Conservation (phyloP, 1,139 yeast genomes). For the Yamadazyma atlantica region DNA sequence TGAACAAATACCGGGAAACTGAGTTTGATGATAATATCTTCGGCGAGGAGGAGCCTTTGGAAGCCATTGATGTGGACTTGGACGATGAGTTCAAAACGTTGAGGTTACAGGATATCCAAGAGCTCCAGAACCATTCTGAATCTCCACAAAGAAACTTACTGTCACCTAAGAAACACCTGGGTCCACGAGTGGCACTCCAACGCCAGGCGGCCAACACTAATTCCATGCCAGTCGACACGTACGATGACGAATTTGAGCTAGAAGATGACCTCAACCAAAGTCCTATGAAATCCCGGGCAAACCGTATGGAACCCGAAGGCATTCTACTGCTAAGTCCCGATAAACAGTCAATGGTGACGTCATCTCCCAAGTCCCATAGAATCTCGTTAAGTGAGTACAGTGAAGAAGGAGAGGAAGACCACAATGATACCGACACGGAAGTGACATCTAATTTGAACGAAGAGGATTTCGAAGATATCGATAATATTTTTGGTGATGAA, state of each 20-base stretch:
- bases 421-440: slow-evolving; percentile 32
- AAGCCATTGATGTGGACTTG: slow-evolving; percentile 8
- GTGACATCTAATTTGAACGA: slow-evolving; percentile 41
- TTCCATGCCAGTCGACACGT: slow-evolving; percentile 7
- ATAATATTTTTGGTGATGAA: slow-evolving; percentile 39
- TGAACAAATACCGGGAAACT: not conserved
- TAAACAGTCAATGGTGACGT: slow-evolving; percentile 3
- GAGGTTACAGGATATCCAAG: slow-evolving; percentile 17
- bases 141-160: not conserved
- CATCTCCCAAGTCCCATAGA: slow-evolving; percentile 10
- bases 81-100: slow-evolving; percentile 27
- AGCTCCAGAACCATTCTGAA: slow-evolving; percentile 13
- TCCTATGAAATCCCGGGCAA: not conserved
- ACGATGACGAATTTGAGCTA: slow-evolving; percentile 1
- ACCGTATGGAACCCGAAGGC: slow-evolving; percentile 1
- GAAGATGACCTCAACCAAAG: slow-evolving; percentile 2
- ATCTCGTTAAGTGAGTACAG: slow-evolving; percentile 36
- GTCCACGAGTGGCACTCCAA: not conserved
- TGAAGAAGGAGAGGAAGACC: slow-evolving; percentile 16
- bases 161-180: no score
- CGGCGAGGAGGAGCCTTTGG: slow-evolving; percentile 23
- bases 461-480: slow-evolving; percentile 44
- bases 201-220: no score
- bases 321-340: not conserved
- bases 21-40: slow-evolving; percentile 26